Conservation (phyloP, 2,329 filamentous ascomycete genomes). For the Acrocalymma vagum region DNA sequence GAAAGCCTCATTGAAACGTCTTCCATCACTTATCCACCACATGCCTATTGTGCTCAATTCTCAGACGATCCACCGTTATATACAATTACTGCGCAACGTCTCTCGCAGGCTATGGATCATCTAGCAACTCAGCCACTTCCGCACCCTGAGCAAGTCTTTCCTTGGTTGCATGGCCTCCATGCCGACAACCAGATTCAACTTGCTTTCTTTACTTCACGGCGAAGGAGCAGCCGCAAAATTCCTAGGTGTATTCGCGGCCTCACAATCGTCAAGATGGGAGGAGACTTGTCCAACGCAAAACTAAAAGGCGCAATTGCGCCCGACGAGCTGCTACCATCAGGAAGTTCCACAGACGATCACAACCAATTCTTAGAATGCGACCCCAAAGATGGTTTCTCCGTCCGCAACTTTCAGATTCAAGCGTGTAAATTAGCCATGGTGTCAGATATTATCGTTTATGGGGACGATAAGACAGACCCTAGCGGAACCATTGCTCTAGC, state of each 20-base stretch:
- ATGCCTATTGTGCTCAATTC: conserved; percentile 66
- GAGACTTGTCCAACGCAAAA: conserved; percentile 75
- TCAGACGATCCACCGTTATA: conserved; percentile 68
- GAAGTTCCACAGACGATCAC: conserved; percentile 52
- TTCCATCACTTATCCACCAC: conserved; percentile 79
- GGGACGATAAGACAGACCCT: conserved; percentile 70
- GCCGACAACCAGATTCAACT: conserved; percentile 88
- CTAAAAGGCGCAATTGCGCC: conserved; percentile 88
- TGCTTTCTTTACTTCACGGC: conserved; percentile 84
- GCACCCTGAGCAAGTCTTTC: conserved; percentile 86
- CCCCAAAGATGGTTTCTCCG: conserved; percentile 89
- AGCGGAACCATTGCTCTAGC: conserved; percentile 72
- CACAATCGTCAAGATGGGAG: conserved; percentile 88
- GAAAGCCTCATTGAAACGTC: conserved; percentile 64
- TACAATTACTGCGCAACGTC: conserved; percentile 72
- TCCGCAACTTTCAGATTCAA: conserved; percentile 97
- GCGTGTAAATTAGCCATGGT: conserved; percentile 85
- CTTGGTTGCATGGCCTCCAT: conserved; percentile 94
- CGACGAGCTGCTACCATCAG: conserved; percentile 74
- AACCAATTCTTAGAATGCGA: conserved; percentile 82
- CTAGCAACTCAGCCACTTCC: conserved; percentile 82
- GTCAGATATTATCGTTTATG: conserved; percentile 93
- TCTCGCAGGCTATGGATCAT: conserved; percentile 79
- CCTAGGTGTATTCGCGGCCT: conserved; percentile 82
- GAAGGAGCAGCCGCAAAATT: conserved; percentile 72